Conservation (phyloP, 1,284 basidiomycete genomes). For the Vanrija humicola region DNA sequence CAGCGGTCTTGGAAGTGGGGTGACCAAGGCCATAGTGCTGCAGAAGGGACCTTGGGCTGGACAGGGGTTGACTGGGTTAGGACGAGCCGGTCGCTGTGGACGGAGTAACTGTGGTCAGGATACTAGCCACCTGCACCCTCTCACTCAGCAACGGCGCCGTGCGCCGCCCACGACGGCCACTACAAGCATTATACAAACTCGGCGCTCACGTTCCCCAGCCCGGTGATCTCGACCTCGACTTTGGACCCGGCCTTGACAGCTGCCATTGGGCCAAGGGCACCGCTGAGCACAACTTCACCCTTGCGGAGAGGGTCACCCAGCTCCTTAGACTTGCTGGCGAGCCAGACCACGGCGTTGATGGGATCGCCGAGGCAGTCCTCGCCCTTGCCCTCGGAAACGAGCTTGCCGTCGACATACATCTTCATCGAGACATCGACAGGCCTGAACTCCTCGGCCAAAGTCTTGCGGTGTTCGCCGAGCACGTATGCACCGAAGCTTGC, state of each 20-base stretch:
- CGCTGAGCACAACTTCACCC: neutral
- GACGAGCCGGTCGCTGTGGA: too few species aligned
- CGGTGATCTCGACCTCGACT: neutral
- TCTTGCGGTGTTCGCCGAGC: neutral
- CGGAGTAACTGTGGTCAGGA: too few species aligned
- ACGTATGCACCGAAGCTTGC: neutral
- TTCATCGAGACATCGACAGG: neutral
- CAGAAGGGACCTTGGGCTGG: too few species aligned
- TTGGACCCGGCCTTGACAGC: neutral
- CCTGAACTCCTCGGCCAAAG: neutral
- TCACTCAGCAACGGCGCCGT: too few species aligned
- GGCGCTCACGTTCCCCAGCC: neutral
- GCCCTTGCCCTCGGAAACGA: neutral
- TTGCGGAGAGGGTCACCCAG: neutral
- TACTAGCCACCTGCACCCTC: too few species aligned
- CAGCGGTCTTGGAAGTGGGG: too few species aligned
- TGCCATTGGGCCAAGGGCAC: neutral
- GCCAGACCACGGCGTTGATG: neutral
- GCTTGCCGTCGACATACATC: neutral
- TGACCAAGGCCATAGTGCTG: too few species aligned
- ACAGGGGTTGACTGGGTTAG: too few species aligned
- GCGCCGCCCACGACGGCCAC: too few species aligned
- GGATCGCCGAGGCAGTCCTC: slow-evolving; percentile 1
- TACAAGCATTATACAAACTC: too few species aligned
- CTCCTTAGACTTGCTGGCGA: neutral